Percentiles rank a stretch among this genome's conserved stretches.
These are phyloP conservation scores for Aureobasidium pullulans DNA, from an alignment of 2,329 filamentous ascomycete species.

Conservation along the genomic window DNA sequence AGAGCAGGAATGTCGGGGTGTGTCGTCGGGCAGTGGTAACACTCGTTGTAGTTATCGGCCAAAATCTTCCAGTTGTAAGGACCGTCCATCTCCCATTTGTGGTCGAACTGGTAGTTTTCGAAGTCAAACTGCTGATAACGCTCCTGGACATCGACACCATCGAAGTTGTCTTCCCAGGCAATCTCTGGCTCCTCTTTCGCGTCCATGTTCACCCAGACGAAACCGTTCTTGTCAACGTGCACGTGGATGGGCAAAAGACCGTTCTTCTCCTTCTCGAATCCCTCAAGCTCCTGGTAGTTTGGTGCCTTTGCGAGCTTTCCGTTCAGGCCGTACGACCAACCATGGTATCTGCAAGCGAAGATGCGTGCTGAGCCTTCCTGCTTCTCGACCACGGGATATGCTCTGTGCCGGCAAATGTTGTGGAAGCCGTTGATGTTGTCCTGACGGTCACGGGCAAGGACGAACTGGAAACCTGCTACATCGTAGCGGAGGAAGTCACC, in stretches of 20 bases:
- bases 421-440: constrained; percentile 53
- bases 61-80: constrained; percentile 54
- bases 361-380: constrained; percentile 46
- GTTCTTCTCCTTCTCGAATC: constrained; percentile 51
- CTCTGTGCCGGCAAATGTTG: constrained; percentile 56
- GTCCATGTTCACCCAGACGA: constrained; percentile 55
- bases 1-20: constrained; percentile 52
- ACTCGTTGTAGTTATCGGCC: constrained; percentile 55
- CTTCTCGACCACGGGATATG: constrained; percentile 50
- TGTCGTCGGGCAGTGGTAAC: constrained; percentile 55
- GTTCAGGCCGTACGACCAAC: constrained; percentile 53
- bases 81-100: constrained; percentile 48
- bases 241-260: constrained; percentile 50
- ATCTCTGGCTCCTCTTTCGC: constrained; percentile 36
- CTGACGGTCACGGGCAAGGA: constrained; percentile 45
- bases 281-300: constrained; percentile 48
- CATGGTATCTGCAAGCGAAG: constrained; percentile 55
- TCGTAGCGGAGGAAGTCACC: constrained; percentile 53
- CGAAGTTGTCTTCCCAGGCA: constrained; percentile 46
- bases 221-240: constrained; percentile 46
- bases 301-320: constrained; percentile 55
- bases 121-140: constrained; percentile 42
- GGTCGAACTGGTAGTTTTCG: constrained; percentile 49
- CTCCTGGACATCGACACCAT: constrained; percentile 38
- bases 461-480: constrained; percentile 49